Evolutionary conservation across 805 yeast genomes (phyloP).

Genomic region (Lachancea kluyveri): DNA sequence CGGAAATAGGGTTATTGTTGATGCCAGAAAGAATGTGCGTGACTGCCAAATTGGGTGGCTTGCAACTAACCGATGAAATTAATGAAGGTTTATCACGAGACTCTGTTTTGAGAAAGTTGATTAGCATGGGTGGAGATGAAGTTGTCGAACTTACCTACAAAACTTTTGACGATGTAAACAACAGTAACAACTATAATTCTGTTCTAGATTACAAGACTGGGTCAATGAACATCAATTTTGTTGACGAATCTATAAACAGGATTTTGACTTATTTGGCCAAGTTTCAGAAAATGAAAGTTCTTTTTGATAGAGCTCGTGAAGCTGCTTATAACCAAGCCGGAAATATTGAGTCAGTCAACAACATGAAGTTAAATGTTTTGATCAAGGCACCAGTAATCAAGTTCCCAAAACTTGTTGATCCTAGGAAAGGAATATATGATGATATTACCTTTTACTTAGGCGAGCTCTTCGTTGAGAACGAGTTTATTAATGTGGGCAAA

Average conservation of each 20-base stretch:
- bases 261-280: constrained; percentile 62
- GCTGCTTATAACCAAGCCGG: constrained; percentile 81
- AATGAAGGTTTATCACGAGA: constrained; percentile 55
- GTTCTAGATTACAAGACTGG: constrained; percentile 46
- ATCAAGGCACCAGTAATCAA: constrained; percentile 78
- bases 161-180: constrained; percentile 58
- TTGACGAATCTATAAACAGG: constrained; percentile 71
- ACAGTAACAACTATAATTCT: constrained; percentile 40
- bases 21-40: constrained; percentile 76
- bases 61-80: constrained; percentile 71
- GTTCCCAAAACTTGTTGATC: constrained; percentile 57
- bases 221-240: constrained; percentile 67
- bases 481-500: constrained; percentile 35
- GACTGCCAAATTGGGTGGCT: constrained; percentile 66
- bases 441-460: constrained; percentile 70
- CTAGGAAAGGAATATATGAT: constrained; percentile 43
- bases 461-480: constrained; percentile 66
- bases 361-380: constrained; percentile 64
- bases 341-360: constrained; percentile 43
- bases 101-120: constrained; percentile 55
- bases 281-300: constrained; percentile 76
- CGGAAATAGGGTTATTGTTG: constrained; percentile 56
- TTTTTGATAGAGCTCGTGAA: constrained; percentile 86
- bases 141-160: constrained; percentile 81
- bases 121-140: constrained; percentile 70